Evolutionary conservation across 2,329 filamentous ascomycete species (phyloP), one percentile per base, ranked within the genome.

Genomic region (Fusarium marasasianum): DNA sequence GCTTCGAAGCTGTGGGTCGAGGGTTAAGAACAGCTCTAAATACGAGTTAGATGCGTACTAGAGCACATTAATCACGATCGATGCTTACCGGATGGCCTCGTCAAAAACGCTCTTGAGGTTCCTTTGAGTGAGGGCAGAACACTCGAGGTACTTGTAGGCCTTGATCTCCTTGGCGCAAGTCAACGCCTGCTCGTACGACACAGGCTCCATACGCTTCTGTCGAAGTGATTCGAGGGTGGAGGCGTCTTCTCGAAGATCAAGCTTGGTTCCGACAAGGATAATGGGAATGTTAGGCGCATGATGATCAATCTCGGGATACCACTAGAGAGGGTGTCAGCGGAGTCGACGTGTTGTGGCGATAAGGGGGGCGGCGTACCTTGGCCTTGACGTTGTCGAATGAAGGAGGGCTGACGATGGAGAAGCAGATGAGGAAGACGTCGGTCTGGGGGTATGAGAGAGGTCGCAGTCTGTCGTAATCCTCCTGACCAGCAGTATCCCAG

Each of bases 331-430:
- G 41, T 31, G 63, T 75, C 31, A 71, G 63, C 57, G 73, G 64
- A 64, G 24, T 71, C 66, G 29, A 40, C 24, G 38, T 29, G 22
- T 45, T 31, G 29, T 48, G 56, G 35, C 54, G 47, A 40, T 53
- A n/a, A 57, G 17, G 50, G 45, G 31, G n/a, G 69, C 24, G 41
- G 80, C 87, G 76, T 87, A 98, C 95, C 92, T 98, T 99, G 71
- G 95, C 95, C 86, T 95, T 96, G 82, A 99, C 96, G 91, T 99
- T 99, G 86, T 98, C 96, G 81, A 98, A 98, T 38, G 96, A 98
- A 29, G 96, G 94, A 55, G 96, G 96, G 91, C 94, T 97, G 85
- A 98, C 95, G 81, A 98, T 97, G 76, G 95, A 98, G 86, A 98
- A 98, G 86, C 96, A 98, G 82, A 98, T 98, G 76, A 98, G 88